A percentile compares a stretch with the other conserved stretches of the same genome.
phyloP scores from a whole-genome alignment of 495 filamentous ascomycete genomes.

The Tuber microsphaerosporum region DNA sequence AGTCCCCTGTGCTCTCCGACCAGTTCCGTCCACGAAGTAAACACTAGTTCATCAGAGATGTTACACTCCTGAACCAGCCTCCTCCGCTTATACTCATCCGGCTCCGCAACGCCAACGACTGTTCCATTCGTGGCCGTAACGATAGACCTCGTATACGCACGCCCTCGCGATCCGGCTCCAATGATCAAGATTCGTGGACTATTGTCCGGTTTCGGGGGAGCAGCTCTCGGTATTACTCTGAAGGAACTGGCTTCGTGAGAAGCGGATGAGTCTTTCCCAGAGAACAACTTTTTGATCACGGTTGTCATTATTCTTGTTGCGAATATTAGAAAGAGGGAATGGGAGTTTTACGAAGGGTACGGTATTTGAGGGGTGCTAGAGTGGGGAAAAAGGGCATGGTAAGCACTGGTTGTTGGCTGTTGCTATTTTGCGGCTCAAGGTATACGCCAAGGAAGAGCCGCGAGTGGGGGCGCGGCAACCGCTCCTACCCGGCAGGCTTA shows the following conservation, averaged over 20 bases:
- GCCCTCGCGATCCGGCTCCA: constrained; percentile 78
- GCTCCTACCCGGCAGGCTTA: background rate
- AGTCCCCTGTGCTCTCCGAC: constrained; percentile 56
- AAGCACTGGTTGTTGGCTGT: background rate
- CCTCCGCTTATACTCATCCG: constrained; percentile 65
- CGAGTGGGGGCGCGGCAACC: background rate
- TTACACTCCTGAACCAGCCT: constrained; percentile 62
- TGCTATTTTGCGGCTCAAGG: background rate
- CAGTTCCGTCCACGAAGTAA: constrained; percentile 68
- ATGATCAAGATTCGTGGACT: constrained; percentile 65
- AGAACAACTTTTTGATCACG: background rate
- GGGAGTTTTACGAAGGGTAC: background rate
- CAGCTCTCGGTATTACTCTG: background rate
- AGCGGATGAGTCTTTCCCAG: background rate
- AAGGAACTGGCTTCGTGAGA: background rate
- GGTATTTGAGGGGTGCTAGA: background rate
- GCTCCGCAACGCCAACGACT: constrained; percentile 74
- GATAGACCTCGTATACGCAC: constrained; percentile 65
- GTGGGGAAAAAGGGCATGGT: background rate
- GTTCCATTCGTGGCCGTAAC: constrained; percentile 52
- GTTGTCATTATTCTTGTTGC: background rate
- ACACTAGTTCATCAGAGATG: constrained; percentile 53
- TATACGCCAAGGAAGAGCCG: background rate
- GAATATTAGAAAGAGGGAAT: background rate
- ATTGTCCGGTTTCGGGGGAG: constrained; percentile 3